A percentile compares a stretch with the other conserved stretches of the same genome.
These are phyloP conservation scores for Auriculariales sp. DNA, from an alignment of 768 basidiomycete species.

Conservation along the genomic window DNA sequence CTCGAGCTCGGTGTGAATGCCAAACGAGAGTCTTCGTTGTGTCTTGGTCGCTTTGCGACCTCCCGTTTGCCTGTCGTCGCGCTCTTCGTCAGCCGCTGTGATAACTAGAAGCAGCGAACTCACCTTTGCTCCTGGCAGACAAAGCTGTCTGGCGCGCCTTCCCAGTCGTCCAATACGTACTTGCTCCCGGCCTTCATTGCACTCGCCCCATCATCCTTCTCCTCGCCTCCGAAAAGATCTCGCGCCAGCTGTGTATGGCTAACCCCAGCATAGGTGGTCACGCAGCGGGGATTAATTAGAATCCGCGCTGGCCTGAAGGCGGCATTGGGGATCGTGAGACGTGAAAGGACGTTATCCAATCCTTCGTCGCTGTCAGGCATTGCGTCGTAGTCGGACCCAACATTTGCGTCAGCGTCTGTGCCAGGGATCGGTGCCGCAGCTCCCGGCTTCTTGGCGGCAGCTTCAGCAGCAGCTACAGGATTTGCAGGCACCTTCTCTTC, in stretches of 20 bases:
- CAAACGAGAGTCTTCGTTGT: conserved; percentile 71
- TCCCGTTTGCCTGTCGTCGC: conserved; percentile 53
- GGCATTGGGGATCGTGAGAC: conserved; percentile 61
- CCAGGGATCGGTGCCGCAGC: conserved; percentile 13
- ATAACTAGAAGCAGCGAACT: conserved; percentile 10
- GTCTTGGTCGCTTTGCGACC: conserved; percentile 84
- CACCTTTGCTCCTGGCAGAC: conserved; percentile 93
- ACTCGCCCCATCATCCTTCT: conserved; percentile 40
- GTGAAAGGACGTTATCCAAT: conserved; percentile 14
- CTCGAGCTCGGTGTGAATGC: conserved; percentile 58
- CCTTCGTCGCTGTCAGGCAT: conserved; percentile 50
- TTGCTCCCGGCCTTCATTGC: conserved; percentile 27
- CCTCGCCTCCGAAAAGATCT: conserved; percentile 73
- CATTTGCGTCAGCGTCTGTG: conserved; percentile 61
- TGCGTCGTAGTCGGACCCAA: conserved; percentile 77
- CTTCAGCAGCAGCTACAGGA: conserved; percentile 18
- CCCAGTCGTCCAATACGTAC: conserved; percentile 89
- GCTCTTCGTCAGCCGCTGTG: background rate
- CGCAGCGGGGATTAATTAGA: conserved; percentile 88
- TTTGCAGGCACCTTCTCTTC: conserved; percentile 18
- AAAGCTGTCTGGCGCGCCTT: conserved; percentile 91
- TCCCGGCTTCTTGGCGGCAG: conserved; percentile 17
- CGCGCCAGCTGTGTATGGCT: conserved; percentile 91
- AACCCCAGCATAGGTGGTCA: conserved; percentile 96
- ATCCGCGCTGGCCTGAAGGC: conserved; percentile 83